Conservation (phyloP, 768 basidiomycete species). For the Porphyrellus cyaneotinctus region DNA sequence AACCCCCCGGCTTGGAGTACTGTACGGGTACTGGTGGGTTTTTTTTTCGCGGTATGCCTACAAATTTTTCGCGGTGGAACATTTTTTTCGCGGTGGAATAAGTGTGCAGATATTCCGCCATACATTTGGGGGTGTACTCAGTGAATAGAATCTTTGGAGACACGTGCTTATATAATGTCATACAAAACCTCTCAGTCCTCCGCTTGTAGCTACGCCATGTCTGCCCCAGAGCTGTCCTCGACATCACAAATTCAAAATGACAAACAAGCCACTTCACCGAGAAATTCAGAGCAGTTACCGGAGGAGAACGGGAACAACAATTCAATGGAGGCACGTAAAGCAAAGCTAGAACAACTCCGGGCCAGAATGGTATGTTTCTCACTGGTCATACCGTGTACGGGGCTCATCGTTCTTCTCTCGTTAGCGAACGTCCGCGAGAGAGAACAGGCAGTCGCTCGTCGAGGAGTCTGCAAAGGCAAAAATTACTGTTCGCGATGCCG, state of each 20-base stretch:
- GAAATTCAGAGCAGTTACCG: slow-evolving; percentile 25
- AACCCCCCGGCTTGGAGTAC: no score
- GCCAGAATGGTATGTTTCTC: slow-evolving; percentile 63
- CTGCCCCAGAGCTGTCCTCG: slow-evolving; percentile 6
- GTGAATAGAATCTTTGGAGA: no score
- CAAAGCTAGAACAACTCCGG: slow-evolving; percentile 71
- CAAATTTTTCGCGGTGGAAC: no score
- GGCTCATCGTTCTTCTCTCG: background rate
- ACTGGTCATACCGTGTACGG: background rate
- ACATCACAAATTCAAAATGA: background rate
- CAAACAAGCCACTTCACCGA: background rate
- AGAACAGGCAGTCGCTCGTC: slow-evolving; percentile 81
- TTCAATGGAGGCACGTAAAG: slow-evolving; percentile 67
- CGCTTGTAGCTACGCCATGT: slow-evolving; percentile 8
- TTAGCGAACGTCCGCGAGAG: slow-evolving; percentile 74
- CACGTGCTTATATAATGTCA: slow-evolving; percentile 14
- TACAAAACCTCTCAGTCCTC: background rate
- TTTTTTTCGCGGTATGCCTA: no score
- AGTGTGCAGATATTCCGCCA: no score
- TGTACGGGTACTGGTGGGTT: no score
- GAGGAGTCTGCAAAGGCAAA: slow-evolving; percentile 81
- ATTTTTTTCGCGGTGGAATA: no score
- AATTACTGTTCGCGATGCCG: slow-evolving; percentile 71
- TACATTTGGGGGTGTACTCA: no score
- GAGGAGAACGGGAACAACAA: slow-evolving; percentile 20